Base-by-base conservation (phyloP, 2,329 filamentous ascomycete genomes). In the Berkeleyomyces basicola region DNA sequence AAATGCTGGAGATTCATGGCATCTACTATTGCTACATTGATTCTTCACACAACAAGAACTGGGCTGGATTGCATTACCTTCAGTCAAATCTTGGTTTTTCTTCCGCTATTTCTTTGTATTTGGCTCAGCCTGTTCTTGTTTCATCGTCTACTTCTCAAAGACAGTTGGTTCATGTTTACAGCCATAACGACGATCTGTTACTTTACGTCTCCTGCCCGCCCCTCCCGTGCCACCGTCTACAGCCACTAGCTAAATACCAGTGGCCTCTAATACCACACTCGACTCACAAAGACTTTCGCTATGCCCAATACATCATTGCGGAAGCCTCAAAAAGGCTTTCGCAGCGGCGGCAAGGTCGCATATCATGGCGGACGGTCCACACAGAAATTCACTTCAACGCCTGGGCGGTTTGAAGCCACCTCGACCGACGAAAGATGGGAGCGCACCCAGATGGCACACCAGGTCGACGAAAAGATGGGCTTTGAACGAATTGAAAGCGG, bases 351-450 rank as follows among this genome's bases (percentile, higher is more conserved):
- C 76, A 88, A 86, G 72, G 74, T 78, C 61, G 82, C 83, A 65
- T 86, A 85, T 73, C 87, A 89, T 79, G 87, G 87, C 69, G 77
- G 75, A 65, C 79, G 81, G 66, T 77, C 81, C 69, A 78, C 84
- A 36, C 88, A 88, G 70, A 95, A 89, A 3, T 88, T 97, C 67
- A 84, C 92, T 63, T 84, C 88, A 42, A 85, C 86, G 6, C 33
- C 59, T 3, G 83, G 87, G 51, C 83, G 87, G 63, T 84, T 83
- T 62, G 95, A 99, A 77, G 86, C 82, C 61, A 97, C 90, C 0
- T 95, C 91, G 6, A 84, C 89, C 69, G 90, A 96, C 78, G 93
- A 99, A 74, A 95, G 90, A 73, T 84, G 89, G 75, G 91, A 99
- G 75, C 85, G 90, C 44, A 86, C 85, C 57, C 84, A 84, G 63